Evolutionary conservation across 371 early-diverging fungal genomes (phyloP).

Genomic region (Hamiltosporidium tvaerminnensis): DNA sequence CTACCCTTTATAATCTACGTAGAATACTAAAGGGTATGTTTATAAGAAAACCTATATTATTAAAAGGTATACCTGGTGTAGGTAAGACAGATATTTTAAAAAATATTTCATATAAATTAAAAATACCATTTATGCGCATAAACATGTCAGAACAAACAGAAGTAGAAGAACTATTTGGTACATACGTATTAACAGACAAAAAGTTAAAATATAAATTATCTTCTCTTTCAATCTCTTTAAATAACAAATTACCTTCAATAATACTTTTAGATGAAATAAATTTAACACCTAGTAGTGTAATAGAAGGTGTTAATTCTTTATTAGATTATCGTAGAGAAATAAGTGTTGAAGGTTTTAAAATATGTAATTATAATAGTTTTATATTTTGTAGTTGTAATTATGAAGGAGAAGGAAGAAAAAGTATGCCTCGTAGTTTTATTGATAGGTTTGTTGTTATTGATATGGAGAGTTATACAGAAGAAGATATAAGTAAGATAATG

Average conservation of each 20-base stretch:
- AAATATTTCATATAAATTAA: conserved; percentile 64
- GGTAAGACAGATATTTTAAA: conserved; percentile 88
- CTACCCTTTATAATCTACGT: not conserved
- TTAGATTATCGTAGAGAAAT: conserved; percentile 87
- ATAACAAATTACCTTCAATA: too few relatives aligned
- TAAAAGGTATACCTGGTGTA: conserved; percentile 88
- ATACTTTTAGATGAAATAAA: conserved; percentile 96
- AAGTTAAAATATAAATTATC: too few relatives aligned
- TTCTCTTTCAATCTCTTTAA: too few relatives aligned
- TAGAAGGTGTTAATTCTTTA: conserved; percentile 95
- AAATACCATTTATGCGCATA: conserved; percentile 67
- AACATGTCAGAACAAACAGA: conserved; percentile 97
- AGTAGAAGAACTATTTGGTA: conserved; percentile 90
- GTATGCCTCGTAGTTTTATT: conserved; percentile 52
- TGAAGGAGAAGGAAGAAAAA: conserved; percentile 46
- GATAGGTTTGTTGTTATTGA: conserved; percentile 48
- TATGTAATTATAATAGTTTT: not conserved
- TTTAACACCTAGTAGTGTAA: conserved; percentile 87
- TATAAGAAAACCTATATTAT: conserved; percentile 69
- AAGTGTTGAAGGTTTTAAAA: conserved; percentile 76
- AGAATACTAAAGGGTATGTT: conserved; percentile 63
- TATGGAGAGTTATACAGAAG: conserved; percentile 29
- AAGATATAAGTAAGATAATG: conserved; percentile 18
- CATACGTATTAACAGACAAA: too few relatives aligned
- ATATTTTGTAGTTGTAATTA: not conserved